A percentile compares a stretch with the other conserved stretches of the same genome.
These are phyloP conservation scores for Cucurbita pepo DNA, from an alignment of 306 rosid species.

Conservation along the genomic window DNA sequence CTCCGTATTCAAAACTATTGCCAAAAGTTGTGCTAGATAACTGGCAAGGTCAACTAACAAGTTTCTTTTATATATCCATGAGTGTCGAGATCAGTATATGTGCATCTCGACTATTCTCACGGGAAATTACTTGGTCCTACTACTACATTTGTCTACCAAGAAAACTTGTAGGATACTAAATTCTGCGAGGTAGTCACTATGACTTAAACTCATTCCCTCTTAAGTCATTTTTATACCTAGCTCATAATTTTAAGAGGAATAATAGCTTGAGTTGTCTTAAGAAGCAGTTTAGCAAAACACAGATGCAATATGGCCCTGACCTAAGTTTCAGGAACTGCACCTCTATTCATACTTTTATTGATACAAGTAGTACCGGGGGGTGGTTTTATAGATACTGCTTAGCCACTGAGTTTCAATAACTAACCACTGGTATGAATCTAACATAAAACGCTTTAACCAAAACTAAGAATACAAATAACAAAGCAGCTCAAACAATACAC, in stretches of 20 bases:
- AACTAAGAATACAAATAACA: not conserved
- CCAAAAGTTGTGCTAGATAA: not conserved
- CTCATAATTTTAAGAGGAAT: not conserved
- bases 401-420: not conserved
- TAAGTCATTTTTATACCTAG: not conserved
- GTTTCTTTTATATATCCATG: not conserved
- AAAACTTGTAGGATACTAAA: not conserved
- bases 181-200: not conserved
- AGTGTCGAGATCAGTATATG: not conserved
- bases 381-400: not conserved
- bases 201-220: not conserved
- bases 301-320: not conserved
- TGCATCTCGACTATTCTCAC: not conserved
- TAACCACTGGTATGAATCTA: not conserved
- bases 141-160: not conserved
- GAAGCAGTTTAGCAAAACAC: not conserved
- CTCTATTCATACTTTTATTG: not conserved
- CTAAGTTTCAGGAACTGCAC: not conserved
- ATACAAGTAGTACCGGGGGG: not conserved
- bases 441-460: not conserved
- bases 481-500: not conserved
- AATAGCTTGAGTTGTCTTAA: not conserved
- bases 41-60: not conserved
- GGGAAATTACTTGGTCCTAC: not conserved
- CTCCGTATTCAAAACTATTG: not conserved